Percentiles rank a stretch among this genome's conserved stretches.
Evolutionary conservation across 768 basidiomycete genomes (phyloP).

Genomic region (Leccinum broughii): DNA sequence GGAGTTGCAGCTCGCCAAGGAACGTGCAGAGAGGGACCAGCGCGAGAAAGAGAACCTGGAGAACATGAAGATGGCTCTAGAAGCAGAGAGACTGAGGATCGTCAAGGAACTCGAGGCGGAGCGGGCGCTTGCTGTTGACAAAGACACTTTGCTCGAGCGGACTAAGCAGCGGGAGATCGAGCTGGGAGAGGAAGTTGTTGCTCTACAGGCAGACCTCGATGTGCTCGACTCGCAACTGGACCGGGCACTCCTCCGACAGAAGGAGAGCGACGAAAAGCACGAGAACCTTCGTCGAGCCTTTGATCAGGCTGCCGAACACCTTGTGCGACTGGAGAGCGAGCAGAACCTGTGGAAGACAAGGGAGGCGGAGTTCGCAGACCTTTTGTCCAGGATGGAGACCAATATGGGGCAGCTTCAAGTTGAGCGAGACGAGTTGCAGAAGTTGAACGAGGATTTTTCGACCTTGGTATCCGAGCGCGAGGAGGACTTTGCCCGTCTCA

Average conservation of each 20-base stretch:
- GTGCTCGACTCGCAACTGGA: conserved; percentile 84
- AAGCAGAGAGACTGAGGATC: conserved; percentile 80
- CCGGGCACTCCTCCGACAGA: conserved; percentile 72
- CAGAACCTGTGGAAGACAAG: conserved; percentile 63
- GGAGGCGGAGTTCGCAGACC: conserved; percentile 63
- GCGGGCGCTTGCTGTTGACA: conserved; percentile 74
- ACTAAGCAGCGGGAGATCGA: conserved; percentile 84
- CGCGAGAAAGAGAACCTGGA: conserved; percentile 78
- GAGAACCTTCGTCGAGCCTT: conserved; percentile 70
- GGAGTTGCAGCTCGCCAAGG: conserved; percentile 77
- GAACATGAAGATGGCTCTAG: conserved; percentile 76
- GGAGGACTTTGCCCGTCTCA: conserved; percentile 72
- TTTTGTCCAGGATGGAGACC: conserved; percentile 56
- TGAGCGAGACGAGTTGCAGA: conserved; percentile 63
- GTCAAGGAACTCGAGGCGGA: conserved; percentile 84
- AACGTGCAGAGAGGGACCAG: conserved; percentile 85
- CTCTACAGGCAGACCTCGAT: conserved; percentile 81
- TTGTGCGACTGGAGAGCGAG: conserved; percentile 78
- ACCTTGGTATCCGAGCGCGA: conserved; percentile 71
- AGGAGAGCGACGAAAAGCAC: conserved; percentile 78
- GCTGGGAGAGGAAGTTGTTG: conserved; percentile 80
- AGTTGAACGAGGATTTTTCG: conserved; percentile 67
- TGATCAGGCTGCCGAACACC: conserved; percentile 83
- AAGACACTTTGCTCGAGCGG: conserved; percentile 78
- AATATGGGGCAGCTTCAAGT: conserved; percentile 58